A percentile compares a stretch with the other conserved stretches of the same genome.
Evolutionary conservation across 1,284 basidiomycete species (phyloP).

Genomic region (Erythrobasidium hasegawianum): DNA sequence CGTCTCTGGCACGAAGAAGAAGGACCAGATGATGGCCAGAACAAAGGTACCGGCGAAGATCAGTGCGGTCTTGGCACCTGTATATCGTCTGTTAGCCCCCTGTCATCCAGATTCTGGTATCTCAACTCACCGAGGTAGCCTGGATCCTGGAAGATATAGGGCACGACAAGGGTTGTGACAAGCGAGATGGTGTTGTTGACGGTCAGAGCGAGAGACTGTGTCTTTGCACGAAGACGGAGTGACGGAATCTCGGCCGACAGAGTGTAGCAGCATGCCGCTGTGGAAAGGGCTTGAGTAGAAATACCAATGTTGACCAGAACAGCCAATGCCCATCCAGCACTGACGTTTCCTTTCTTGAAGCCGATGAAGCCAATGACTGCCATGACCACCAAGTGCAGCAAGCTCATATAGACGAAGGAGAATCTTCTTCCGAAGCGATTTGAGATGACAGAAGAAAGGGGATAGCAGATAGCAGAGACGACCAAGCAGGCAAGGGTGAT

Average conservation of each 20-base stretch:
- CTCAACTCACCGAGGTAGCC: conserved; percentile 1
- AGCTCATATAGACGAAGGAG: conserved; percentile 10
- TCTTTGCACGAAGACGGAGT: conserved; percentile 2
- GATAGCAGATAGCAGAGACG: conserved; percentile 2
- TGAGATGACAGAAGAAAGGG: conserved; percentile 7
- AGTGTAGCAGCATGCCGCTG: conserved; percentile 6
- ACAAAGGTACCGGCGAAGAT: conserved; percentile 15
- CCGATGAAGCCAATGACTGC: conserved; percentile 16
- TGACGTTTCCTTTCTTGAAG: conserved; percentile 9
- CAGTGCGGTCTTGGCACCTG: background rate
- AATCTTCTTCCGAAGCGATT: conserved; percentile 17
- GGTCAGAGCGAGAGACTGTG: conserved; percentile 8
- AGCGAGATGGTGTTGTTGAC: conserved; percentile 12
- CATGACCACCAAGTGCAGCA: conserved; percentile 11
- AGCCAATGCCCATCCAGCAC: conserved; percentile 12
- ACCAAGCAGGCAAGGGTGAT: conserved; percentile 11
- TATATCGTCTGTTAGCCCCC: background rate
- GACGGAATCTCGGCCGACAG: conserved; percentile 8
- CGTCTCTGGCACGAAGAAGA: conserved; percentile 15
- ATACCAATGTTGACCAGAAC: conserved; percentile 14
- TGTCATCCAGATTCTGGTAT: background rate
- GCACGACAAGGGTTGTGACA: conserved; percentile 9
- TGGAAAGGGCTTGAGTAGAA: conserved; percentile 9
- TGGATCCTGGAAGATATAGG: conserved; percentile 10
- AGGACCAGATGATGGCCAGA: conserved; percentile 9